These are phyloP conservation scores for Coemansia sp. DNA, from an alignment of 192 early-diverging fungal genomes.

Conservation along the genomic window DNA sequence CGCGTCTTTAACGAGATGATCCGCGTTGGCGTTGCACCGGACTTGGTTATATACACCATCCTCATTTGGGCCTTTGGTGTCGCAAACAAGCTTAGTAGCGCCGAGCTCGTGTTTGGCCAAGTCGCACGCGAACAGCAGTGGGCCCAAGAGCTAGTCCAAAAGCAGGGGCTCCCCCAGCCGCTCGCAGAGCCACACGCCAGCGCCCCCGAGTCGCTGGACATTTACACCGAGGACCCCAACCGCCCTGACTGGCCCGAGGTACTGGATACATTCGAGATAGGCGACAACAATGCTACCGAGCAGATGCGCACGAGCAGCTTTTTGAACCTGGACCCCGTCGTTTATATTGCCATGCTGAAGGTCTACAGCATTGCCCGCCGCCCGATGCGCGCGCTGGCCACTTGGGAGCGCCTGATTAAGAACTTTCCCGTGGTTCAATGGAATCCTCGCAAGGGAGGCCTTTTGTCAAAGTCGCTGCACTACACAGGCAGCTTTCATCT, in stretches of 20 bases:
- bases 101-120: slow-evolving; percentile 46
- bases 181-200: background rate
- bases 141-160: slow-evolving; percentile 15
- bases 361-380: slow-evolving; percentile 29
- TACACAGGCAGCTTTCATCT: slow-evolving; percentile 48
- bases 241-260: slow-evolving; percentile 6
- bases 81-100: slow-evolving; percentile 7
- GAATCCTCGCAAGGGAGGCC: slow-evolving; percentile 46
- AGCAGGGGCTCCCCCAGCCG: background rate
- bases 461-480: slow-evolving; percentile 30
- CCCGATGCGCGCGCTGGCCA: slow-evolving; percentile 44
- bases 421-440: slow-evolving; percentile 52
- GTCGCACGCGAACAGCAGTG: slow-evolving; percentile 37
- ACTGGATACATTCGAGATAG: background rate
- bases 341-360: slow-evolving; percentile 54
- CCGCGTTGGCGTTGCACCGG: slow-evolving; percentile 48
- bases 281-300: slow-evolving; percentile 7
- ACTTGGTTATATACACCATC: slow-evolving; percentile 50
- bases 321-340: slow-evolving; percentile 46
- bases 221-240: slow-evolving; percentile 31
- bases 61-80: slow-evolving; percentile 47
- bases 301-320: slow-evolving; percentile 39
- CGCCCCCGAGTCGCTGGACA: slow-evolving; percentile 23
- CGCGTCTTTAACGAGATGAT: slow-evolving; percentile 66
- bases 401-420: slow-evolving; percentile 45